These are phyloP conservation scores for Fusarium sp. DNA, from an alignment of 2,329 filamentous ascomycete genomes.

Conservation along the genomic window DNA sequence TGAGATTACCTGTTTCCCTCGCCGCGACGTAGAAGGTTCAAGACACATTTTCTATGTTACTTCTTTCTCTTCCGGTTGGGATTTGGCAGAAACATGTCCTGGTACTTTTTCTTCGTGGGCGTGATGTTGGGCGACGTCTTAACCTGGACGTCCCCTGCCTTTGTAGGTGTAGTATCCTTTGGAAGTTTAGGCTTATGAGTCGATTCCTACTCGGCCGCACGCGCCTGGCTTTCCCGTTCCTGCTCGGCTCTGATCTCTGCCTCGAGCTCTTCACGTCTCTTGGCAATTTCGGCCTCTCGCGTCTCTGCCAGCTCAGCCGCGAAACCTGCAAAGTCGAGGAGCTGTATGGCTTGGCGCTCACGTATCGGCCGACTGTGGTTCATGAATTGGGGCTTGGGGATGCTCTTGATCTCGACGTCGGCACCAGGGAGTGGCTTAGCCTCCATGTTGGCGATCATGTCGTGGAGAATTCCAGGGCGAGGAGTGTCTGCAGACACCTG, in stretches of 20 bases:
- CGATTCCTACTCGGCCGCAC: constrained; percentile 32
- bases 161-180: not conserved
- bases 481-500: not conserved
- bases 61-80: constrained; percentile 17
- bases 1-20: constrained; percentile 44
- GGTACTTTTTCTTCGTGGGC: constrained; percentile 5
- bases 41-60: constrained; percentile 3
- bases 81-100: constrained; percentile 33
- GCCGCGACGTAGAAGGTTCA: constrained; percentile 33
- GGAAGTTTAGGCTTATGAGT: constrained; percentile 7
- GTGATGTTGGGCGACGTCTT: not conserved
- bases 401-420: constrained; percentile 16
- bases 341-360: constrained; percentile 35
- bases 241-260: constrained; percentile 40
- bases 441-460: constrained; percentile 49
- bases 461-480: constrained; percentile 9
- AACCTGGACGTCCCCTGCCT: not conserved
- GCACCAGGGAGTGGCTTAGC: constrained; percentile 12
- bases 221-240: constrained; percentile 21
- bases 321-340: constrained; percentile 35
- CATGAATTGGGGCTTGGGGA: constrained; percentile 36
- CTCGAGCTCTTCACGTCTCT: constrained; percentile 29
- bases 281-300: constrained; percentile 42
- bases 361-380: constrained; percentile 28
- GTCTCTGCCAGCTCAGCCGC: constrained; percentile 35